phyloP scores from a whole-genome alignment of 805 yeast genomes.

The Tetrapisispora pingtungensis region DNA sequence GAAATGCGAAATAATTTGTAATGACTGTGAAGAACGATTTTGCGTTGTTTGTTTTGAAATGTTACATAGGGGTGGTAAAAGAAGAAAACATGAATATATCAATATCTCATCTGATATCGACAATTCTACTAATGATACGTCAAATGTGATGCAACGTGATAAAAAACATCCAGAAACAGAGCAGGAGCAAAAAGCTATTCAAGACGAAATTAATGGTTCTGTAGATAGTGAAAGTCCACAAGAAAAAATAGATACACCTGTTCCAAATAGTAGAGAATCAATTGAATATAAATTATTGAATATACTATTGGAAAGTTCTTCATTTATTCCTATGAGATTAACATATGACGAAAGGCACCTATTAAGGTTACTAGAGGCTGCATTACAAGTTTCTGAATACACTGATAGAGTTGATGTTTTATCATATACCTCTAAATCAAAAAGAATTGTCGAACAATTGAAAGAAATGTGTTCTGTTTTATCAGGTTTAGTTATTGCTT shows the following conservation, averaged over 20 bases:
- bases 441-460: constrained; percentile 60
- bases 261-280: constrained; percentile 5
- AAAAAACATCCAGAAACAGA: constrained; percentile 15
- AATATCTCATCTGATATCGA: constrained; percentile 14
- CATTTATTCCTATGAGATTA: constrained; percentile 60
- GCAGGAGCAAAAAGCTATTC: constrained; percentile 9
- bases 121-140: constrained; percentile 8
- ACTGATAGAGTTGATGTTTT: constrained; percentile 70
- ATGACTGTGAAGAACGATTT: constrained; percentile 53
- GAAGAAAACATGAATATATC: constrained; percentile 36
- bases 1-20: constrained; percentile 55
- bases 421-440: constrained; percentile 55
- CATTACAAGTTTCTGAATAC: constrained; percentile 67
- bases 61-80: constrained; percentile 59
- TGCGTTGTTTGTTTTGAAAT: constrained; percentile 62
- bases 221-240: constrained; percentile 6
- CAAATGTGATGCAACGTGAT: no score
- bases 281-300: constrained; percentile 27
- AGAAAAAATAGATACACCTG: constrained; percentile 9
- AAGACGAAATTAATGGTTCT: constrained; percentile 11
- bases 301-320: constrained; percentile 36
- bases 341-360: constrained; percentile 60
- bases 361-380: constrained; percentile 60
- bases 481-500: constrained; percentile 70
- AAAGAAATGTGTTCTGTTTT: constrained; percentile 69